A percentile compares a stretch with the other conserved stretches of the same genome.
These are phyloP conservation scores for Leccinum rimulosum DNA, from an alignment of 768 basidiomycete species.

Conservation along the genomic window DNA sequence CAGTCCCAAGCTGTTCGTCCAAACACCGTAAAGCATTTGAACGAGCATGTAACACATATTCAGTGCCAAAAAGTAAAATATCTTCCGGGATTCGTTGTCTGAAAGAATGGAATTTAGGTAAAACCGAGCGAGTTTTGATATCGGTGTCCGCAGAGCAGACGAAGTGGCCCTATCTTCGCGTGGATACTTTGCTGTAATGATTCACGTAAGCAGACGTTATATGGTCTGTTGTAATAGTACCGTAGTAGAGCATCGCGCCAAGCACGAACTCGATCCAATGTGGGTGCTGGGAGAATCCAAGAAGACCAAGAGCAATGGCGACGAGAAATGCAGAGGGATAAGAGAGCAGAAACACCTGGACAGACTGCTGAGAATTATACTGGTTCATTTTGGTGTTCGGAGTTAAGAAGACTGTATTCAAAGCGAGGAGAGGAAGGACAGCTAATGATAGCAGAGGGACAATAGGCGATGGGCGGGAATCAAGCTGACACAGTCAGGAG, in stretches of 20 bases:
- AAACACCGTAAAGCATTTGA: constrained; percentile 95
- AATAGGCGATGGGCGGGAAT: constrained; percentile 47
- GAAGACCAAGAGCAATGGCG: constrained; percentile 52
- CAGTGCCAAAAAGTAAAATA: constrained; percentile 94
- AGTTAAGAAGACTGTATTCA: constrained; percentile 57
- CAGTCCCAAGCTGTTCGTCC: constrained; percentile 95
- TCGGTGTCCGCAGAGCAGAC: constrained; percentile 47
- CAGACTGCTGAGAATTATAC: constrained; percentile 46
- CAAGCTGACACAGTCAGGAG: constrained; percentile 38
- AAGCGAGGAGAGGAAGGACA: constrained; percentile 60
- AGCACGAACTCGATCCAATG: constrained; percentile 59
- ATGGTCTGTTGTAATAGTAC: constrained; percentile 37
- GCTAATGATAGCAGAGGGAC: constrained; percentile 58
- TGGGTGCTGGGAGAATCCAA: constrained; percentile 63
- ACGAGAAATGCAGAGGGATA: constrained; percentile 51
- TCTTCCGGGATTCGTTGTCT: constrained; percentile 89
- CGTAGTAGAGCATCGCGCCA: constrained; percentile 58
- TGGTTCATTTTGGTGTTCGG: constrained; percentile 49
- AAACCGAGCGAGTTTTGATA: constrained; percentile 53
- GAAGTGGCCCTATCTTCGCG: constrained; percentile 42
- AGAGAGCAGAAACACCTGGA: constrained; percentile 57
- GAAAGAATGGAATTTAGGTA: constrained; percentile 90
- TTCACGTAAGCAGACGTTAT: constrained; percentile 7
- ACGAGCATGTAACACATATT: constrained; percentile 96
- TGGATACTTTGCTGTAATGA: constrained; percentile 49